Base-by-base conservation (phyloP, 2,329 filamentous ascomycete species). In the Cytospora piceae region DNA sequence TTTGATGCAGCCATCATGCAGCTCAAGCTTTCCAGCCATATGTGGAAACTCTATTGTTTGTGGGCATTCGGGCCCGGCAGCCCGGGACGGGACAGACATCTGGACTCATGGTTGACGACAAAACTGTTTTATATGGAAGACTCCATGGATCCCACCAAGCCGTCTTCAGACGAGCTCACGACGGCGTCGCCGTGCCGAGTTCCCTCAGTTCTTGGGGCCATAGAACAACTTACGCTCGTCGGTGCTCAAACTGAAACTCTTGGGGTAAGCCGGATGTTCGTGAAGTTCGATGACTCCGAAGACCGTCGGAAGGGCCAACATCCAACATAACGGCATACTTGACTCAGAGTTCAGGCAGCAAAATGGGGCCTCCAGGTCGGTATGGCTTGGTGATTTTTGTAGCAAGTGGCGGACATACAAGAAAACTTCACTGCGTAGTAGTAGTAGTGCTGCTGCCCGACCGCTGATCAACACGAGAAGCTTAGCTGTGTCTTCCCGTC, bases 371-470 rank as follows among this genome's bases (percentile, higher is more conserved):
- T 49, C 42, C n/a, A 49, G n/a, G n/a, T 17, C 42, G 46, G 24
- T n/a, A 20, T 49, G 46, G 46, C 46, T 49, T 49, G 46, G 22
- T 14, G 11, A 24, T 1, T 49, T 24, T 24, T 24, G 8, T 14
- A 12, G 4, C n/a, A 49, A 49, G 39, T n/a, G 39, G 39, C 39
- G 8, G 20, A 42, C 39, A 42, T n/a, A 20, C 8, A 42, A n/a
- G 39, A 42, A 42, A 42, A 42, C 5, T 8, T 12, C 46, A 49
- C 8, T 24, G 9, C 46, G 3, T 24, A 24, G 46, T 49, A 49
- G n/a, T 14, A 20, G n/a, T 49, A 49, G 46, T 49, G 46, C 46
- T 49, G 46, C 46, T 49, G 46, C 46, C 46, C 46, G 46, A 49
- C 46, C 11, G 46, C 46, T 49, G 46, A 49, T 49, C 46, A 22